A percentile compares a stretch with the other conserved stretches of the same genome.
These are phyloP conservation scores for Sporodiniella umbellata DNA, from an alignment of 371 early-diverging fungal genomes.

Conservation along the genomic window DNA sequence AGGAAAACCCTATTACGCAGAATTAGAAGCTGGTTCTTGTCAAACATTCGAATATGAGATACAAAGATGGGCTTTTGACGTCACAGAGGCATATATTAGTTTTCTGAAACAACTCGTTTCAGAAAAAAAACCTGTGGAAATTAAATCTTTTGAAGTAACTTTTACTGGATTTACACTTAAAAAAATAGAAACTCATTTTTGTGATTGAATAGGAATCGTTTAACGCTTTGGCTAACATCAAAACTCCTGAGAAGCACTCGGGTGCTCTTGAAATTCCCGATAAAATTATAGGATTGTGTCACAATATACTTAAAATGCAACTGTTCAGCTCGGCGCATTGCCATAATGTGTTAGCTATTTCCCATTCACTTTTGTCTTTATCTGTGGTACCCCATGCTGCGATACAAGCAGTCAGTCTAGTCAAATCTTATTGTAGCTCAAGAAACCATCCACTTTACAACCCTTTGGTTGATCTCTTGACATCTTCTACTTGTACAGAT, in stretches of 20 bases:
- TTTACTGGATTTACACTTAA: no score
- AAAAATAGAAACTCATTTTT: background rate
- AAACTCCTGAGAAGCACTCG: background rate
- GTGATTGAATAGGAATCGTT: background rate
- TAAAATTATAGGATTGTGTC: slow-evolving; percentile 2
- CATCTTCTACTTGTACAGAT: background rate
- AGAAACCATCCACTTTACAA: background rate
- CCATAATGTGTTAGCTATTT: background rate
- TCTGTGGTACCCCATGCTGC: background rate
- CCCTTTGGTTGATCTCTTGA: background rate
- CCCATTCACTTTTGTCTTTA: background rate
- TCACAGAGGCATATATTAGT: slow-evolving; percentile 8
- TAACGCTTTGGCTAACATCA: background rate
- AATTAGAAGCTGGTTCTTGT: background rate
- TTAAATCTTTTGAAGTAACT: slow-evolving; percentile 9
- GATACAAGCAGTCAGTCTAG: background rate
- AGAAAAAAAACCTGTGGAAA: slow-evolving; percentile 1
- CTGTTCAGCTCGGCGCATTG: background rate
- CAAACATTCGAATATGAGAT: background rate
- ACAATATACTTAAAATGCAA: slow-evolving; percentile 6
- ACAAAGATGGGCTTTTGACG: slow-evolving; percentile 10
- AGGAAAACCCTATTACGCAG: slow-evolving; percentile 6
- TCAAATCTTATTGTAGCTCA: background rate
- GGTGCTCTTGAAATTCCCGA: background rate
- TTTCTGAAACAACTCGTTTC: slow-evolving; percentile 11